phyloP scores from a whole-genome alignment of 2,329 filamentous ascomycete species.

The Penicillium psychrosexuale region DNA sequence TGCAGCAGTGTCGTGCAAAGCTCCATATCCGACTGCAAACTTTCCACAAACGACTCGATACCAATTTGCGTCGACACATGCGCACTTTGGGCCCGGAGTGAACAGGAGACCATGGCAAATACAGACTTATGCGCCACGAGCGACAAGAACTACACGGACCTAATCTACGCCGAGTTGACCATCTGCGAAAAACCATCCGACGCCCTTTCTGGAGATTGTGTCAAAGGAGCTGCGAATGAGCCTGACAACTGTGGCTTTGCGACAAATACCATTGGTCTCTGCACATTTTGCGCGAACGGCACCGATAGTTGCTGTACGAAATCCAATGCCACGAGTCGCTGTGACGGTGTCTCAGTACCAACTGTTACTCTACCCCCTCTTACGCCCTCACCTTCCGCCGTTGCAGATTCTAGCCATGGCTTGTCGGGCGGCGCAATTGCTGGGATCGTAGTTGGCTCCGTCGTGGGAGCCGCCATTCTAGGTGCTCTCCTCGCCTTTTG shows the following conservation, averaged over 20 bases:
- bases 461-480: conserved; percentile 69
- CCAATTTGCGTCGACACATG: conserved; percentile 90
- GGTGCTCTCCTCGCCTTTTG: conserved; percentile 62
- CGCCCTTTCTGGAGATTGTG: conserved; percentile 71
- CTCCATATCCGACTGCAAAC: conserved; percentile 66
- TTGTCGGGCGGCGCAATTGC: conserved; percentile 86
- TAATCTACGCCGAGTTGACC: conserved; percentile 89
- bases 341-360: conserved; percentile 73
- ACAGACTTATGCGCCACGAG: conserved; percentile 67
- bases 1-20: conserved; percentile 95
- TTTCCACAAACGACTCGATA: conserved; percentile 61
- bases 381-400: conserved; percentile 55
- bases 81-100: conserved; percentile 67
- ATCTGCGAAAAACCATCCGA: conserved; percentile 81
- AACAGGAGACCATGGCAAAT: conserved; percentile 78
- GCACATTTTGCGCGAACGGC: conserved; percentile 85
- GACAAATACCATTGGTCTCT: conserved; percentile 69
- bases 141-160: conserved; percentile 61
- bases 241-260: conserved; percentile 81
- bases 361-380: conserved; percentile 56
- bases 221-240: conserved; percentile 76
- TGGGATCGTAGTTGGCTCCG: conserved; percentile 78
- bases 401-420: conserved; percentile 46
- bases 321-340: conserved; percentile 70
- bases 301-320: conserved; percentile 94